These are phyloP conservation scores for maize (Zea mays) DNA, from an alignment of 176 grass and related monocot genomes.

Conservation along the genomic window Zm-B73-REFERENCE-NAM-5.0 NC_050102.1:162544001-162544500, in stretches of 20 bases:
- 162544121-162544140: neutral
- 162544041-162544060: too few species aligned
- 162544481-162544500: slow-evolving; percentile 75
- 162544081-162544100: too few species aligned
- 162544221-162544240: slow-evolving; percentile 43
- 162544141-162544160: slow-evolving; percentile 47
- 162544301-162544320: slow-evolving; percentile 41
- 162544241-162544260: slow-evolving; percentile 30
- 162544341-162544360: slow-evolving; percentile 88
- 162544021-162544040: too few species aligned
- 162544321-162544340: slow-evolving; percentile 73
- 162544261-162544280: slow-evolving; percentile 57
- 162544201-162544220: slow-evolving; percentile 45
- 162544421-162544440: slow-evolving; percentile 69
- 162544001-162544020: too few species aligned
- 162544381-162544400: slow-evolving; percentile 74
- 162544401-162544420: slow-evolving; percentile 68
- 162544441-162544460: slow-evolving; percentile 65
- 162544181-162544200: slow-evolving; percentile 36
- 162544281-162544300: slow-evolving; percentile 50
- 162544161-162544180: slow-evolving; percentile 37
- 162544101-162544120: too few species aligned
- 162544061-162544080: too few species aligned
- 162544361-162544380: slow-evolving; percentile 96
- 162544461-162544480: slow-evolving; percentile 71